A percentile compares a stretch with the other conserved stretches of the same genome.
These are phyloP conservation scores for Penicillium arizonense DNA, from an alignment of 495 filamentous ascomycete species.

Conservation along the genomic window DNA sequence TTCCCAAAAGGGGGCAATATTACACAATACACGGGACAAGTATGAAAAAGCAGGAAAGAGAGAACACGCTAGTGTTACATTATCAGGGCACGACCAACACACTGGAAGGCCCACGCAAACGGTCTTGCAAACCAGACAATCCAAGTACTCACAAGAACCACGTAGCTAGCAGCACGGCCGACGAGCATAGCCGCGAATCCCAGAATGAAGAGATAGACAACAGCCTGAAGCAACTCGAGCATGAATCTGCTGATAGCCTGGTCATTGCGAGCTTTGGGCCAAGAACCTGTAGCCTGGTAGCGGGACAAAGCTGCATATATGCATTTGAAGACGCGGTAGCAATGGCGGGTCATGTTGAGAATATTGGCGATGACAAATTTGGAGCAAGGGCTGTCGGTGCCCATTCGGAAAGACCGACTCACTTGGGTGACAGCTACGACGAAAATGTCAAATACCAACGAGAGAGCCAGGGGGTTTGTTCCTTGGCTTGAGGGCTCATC, in stretches of 20 bases:
- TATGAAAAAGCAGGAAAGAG: not conserved
- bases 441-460: conserved; percentile 33
- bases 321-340: conserved; percentile 31
- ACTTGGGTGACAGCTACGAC: conserved; percentile 30
- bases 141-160: conserved; percentile 40
- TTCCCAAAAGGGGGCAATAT: not conserved
- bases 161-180: conserved; percentile 31
- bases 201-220: conserved; percentile 37
- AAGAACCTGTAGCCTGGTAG: conserved; percentile 35
- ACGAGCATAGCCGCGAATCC: conserved; percentile 34
- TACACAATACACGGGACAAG: not conserved
- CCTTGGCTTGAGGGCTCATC: conserved; percentile 11
- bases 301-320: conserved; percentile 25
- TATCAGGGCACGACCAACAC: conserved; percentile 27
- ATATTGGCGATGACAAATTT: conserved; percentile 30
- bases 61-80: conserved; percentile 4
- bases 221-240: conserved; percentile 34
- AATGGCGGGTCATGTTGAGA: conserved; percentile 37
- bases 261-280: conserved; percentile 30
- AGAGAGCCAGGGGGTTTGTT: conserved; percentile 23
- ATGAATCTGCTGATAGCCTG: conserved; percentile 31
- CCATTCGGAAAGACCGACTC: conserved; percentile 20
- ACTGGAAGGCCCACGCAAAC: conserved; percentile 36
- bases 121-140: conserved; percentile 42
- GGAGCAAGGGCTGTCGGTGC: conserved; percentile 25